Base-by-base conservation (phyloP, 176 grass and related monocot species). In the Olyra latifolia region DNA sequence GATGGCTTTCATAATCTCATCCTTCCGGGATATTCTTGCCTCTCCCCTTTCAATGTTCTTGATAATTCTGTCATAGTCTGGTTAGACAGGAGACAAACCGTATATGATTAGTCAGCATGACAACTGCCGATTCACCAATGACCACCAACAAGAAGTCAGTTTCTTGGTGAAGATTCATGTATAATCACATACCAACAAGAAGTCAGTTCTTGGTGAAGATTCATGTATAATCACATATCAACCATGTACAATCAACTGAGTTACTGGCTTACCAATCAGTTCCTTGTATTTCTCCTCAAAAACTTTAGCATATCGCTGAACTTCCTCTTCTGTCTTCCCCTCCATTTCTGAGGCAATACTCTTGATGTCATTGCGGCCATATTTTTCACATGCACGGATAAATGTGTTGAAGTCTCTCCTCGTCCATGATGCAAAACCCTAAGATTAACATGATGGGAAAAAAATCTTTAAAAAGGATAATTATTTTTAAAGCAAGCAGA, bases 1-100 rank as follows among this genome's bases (percentile, higher is more conserved):
- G 20, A 99, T 90, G 44, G 96, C 96, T 80, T 75, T 91, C 90
- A 93, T 99, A 76, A 99, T 99, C 75, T 95, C 96, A 86, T 99
- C 96, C 68, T 95, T 99, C 11, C 96, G 83, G 42, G 86, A 89
- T 61, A 99, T 99, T 67, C 96, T 95, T 75, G 90, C 96, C 74
- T 99, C 96, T 11, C 96, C 96, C 72, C 88, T 95, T 87, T 99
- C 96, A 73, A 99, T 99, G 53, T 91, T 99, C 85, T 99, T 99
- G 32, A 99, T 93, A 60, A 99, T 99, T 62, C 93, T 94, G 82
- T 99, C 96, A 80, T 89, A 95, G 83, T 99, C 96, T 99, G 79
- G 41, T 80, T 72, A 76, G 61, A 68, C 44, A 55, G 17, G 7
- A 35, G 28, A 71, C 19, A 66, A 61, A n/a, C 30, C 43, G 76